Base-by-base conservation (phyloP, 306 rosid genomes). In the Cucurbita ficifolia region DNA sequence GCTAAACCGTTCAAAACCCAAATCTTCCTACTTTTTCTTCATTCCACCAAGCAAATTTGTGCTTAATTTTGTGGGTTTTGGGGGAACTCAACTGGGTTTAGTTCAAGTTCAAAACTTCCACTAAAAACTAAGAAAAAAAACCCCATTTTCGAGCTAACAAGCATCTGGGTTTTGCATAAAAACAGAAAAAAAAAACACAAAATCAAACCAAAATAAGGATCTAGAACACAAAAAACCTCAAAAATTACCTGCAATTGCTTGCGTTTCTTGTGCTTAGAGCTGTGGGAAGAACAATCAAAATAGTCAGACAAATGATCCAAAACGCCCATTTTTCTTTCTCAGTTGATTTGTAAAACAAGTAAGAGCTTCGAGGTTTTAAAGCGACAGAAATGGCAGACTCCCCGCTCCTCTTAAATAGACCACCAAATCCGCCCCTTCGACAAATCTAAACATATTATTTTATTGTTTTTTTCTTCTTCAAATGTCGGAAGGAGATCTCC, bases 201-300 rank as follows among this genome's bases (percentile, higher is more conserved):
- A 60, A 35, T 60, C 21, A 2, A 35, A 60, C 1, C 45, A 60
- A 33, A 16, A 61, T 36, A 49, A 14, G 5, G 14, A 49, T 2
- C 4, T 2, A 10, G 14, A 10, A 45, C 45, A 6, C 45, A 40
- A 40, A 40, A 6, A 40, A 40, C 8, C 45, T 5, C 8, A 6
- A 9, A 43, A 43, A 14, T 51, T 55, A 92, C 98, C 98, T 88
- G 93, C 64, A 85, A 81, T 22, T 90, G 92, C 85, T 49, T 92
- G 70, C 84, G 84, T 62, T 46, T 84, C 72, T 45, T 82, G 84
- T 11, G 59, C 60, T 70, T 80, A 74, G 61, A n/a, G n/a, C 76
- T 7, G 5, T 16, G 76, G 43, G 60, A 55, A 38, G 86, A 82
- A 70, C 88, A 84, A 60, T 84, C 88, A 36, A 82, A 82, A 10